Evolutionary conservation across 768 basidiomycete genomes (phyloP), one percentile per base, ranked within the genome.

Genomic region (Xerocomellus intermedius): DNA sequence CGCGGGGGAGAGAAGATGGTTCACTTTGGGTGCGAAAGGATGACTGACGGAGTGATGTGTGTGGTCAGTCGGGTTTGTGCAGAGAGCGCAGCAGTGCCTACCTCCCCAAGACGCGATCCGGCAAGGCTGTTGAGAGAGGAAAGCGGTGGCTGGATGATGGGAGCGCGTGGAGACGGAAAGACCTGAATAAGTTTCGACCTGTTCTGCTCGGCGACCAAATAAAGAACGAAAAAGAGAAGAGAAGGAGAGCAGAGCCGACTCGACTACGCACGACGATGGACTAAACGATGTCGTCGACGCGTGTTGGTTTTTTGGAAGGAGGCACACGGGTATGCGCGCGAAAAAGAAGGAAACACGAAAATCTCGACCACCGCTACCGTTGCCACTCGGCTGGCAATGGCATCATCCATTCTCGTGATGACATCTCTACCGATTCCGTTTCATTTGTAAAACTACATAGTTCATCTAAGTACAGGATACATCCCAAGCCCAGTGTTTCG

Each of bases 11-110:
- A 52, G 26, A 38, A 55, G 35, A 45, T 4, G 51, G 50, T 55
- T 69, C 55, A 67, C 67, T 71, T 64, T 64, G 14, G 30, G 55
- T 39, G 16, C 37, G 24, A 28, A 48, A 33, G 44, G 28, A 38
- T 24, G 52, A 54, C 55, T 46, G 12, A 39, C 1, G 38, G 8
- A 19, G 39, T 12, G 4, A 16, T 1, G n/a, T n/a, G n/a, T n/a
- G n/a, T n/a, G 42, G 49, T 63, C 35, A 48, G 39, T 30, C 33
- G 14, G 17, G 19, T 10, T 19, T 24, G 21, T 16, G 21, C 16
- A 26, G 50, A 46, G 49, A 22, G 2, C 2, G 24, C 5, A 38
- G n/a, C n/a, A 30, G 10, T 22, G 42, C 42, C 14, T 19, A 63
- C 62, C 48, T 48, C 47, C 42, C 26, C 19, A 43, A 36, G 46